phyloP scores from a whole-genome alignment of 495 filamentous ascomycete species.

The Aspergillus bridgeri region DNA sequence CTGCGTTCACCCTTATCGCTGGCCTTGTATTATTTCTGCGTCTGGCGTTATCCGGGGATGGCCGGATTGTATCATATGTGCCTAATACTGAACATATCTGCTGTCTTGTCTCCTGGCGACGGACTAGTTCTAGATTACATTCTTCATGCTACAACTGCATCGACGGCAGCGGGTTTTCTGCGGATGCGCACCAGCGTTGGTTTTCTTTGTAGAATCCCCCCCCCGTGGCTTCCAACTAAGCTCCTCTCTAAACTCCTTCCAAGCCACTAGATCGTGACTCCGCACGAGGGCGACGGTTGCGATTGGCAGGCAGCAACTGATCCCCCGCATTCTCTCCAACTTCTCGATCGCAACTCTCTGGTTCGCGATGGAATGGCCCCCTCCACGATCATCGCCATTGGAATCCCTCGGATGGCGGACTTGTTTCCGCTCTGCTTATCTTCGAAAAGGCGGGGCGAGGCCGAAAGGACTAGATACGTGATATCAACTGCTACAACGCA shows the following conservation, averaged over 20 bases:
- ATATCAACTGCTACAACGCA: not conserved
- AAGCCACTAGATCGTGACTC: not conserved
- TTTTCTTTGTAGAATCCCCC: no score
- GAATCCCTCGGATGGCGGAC: not conserved
- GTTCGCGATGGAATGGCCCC: not conserved
- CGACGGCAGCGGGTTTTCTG: not conserved
- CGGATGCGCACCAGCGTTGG: not conserved
- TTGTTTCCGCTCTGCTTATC: not conserved
- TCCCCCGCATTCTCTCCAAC: not conserved
- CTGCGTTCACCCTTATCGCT: not conserved
- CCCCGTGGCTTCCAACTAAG: not conserved
- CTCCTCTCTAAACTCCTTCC: not conserved
- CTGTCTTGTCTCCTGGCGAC: not conserved
- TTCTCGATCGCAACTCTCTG: not conserved
- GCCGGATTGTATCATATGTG: conserved; percentile 14
- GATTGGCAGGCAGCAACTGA: not conserved
- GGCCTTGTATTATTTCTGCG: not conserved
- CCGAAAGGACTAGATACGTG: not conserved
- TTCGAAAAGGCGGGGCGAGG: not conserved
- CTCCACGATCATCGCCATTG: not conserved
- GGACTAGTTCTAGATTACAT: not conserved
- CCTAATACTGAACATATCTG: conserved; percentile 12
- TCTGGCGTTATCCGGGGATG: not conserved
- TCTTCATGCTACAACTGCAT: not conserved
- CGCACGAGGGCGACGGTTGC: not conserved